Evolutionary conservation across 441 rosid species (phyloP), one percentile per base, ranked within the genome.

Genomic region (Arabidopsis hybrid): DNA sequence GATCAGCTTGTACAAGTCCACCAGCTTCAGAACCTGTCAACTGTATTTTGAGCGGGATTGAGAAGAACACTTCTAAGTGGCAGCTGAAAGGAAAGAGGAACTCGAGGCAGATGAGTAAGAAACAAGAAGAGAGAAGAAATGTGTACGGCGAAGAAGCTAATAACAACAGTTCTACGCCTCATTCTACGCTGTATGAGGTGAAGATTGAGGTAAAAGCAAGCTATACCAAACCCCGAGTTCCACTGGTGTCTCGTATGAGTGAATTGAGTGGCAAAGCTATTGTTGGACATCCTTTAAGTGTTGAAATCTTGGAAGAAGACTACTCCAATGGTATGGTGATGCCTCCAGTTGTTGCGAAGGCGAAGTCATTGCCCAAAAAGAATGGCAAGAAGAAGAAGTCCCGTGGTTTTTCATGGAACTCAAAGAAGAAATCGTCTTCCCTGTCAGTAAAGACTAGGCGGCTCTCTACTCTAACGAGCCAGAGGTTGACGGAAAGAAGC

Each of bases 81-180:
- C 97, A 87, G 81, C 82, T 75, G 13, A 96, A 96, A 86, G 88
- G 98, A 76, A 96, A 96, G 90, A 88, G 99, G 82, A 96, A 93
- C 66, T 89, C 87, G 4, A 91, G 99, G 80, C 88, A 87, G 60
- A 83, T 46, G 75, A 84, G 85, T 74, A 86, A 86, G 78, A 89
- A 86, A 78, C 89, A 73, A 49, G 82, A 83, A 69, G 77, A 70
- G 8, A 84, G 82, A 65, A 89, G 87, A 82, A 78, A 74, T 58
- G 55, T 79, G 50, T 85, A 75, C 70, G 74, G 82, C 43, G 85
- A 82, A 78, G 88, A 78, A 60, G 67, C 82, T 49, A 60, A 63
- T 56, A 61, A 56, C 17, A 63, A 29, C 9, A 83, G 69, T 67
- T 32, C 62, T 26, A 42, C 58, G 52, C 71, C 80, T 43, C 80